These are phyloP conservation scores for Trichoderma pleuroti DNA, from an alignment of 2,329 filamentous ascomycete species.

Conservation along the genomic window DNA sequence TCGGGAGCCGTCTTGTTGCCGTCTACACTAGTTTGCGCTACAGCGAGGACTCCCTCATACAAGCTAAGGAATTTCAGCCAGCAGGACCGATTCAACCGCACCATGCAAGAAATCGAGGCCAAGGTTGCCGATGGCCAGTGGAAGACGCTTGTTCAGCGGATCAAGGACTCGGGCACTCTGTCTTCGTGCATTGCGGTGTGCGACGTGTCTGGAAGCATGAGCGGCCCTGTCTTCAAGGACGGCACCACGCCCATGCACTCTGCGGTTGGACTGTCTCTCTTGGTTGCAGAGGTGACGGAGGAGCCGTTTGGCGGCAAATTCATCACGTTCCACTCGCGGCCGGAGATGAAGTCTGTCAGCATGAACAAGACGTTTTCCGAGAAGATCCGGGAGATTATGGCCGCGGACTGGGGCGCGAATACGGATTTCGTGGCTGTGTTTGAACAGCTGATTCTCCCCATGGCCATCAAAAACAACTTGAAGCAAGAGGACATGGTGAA, in stretches of 20 bases:
- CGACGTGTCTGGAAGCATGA: conserved; percentile 57
- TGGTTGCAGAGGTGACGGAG: conserved; percentile 50
- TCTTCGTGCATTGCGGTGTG: conserved; percentile 54
- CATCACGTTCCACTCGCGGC: conserved; percentile 50
- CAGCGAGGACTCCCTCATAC: conserved; percentile 11
- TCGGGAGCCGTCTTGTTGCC: conserved; percentile 56
- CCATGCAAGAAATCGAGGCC: conserved; percentile 30
- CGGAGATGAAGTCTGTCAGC: conserved; percentile 41
- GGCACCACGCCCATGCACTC: conserved; percentile 49
- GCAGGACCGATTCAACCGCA: conserved; percentile 27
- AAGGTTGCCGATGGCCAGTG: conserved; percentile 50
- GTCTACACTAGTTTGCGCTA: conserved; percentile 42
- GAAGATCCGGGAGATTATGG: conserved; percentile 37
- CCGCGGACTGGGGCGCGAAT: conserved; percentile 38
- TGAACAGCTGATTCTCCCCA: conserved; percentile 49
- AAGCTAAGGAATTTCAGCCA: background rate
- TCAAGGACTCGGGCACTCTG: conserved; percentile 53
- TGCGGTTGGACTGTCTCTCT: conserved; percentile 53
- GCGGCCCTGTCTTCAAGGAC: conserved; percentile 37
- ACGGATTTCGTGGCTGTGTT: conserved; percentile 57
- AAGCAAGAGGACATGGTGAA: conserved; percentile 58
- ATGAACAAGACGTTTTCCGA: conserved; percentile 37
- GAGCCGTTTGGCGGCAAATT: conserved; percentile 53
- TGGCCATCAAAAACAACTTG: conserved; percentile 49
- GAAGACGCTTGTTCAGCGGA: conserved; percentile 54